Conservation (phyloP, 2,329 filamentous ascomycete species). For the Aureobasidium pullulans region DNA sequence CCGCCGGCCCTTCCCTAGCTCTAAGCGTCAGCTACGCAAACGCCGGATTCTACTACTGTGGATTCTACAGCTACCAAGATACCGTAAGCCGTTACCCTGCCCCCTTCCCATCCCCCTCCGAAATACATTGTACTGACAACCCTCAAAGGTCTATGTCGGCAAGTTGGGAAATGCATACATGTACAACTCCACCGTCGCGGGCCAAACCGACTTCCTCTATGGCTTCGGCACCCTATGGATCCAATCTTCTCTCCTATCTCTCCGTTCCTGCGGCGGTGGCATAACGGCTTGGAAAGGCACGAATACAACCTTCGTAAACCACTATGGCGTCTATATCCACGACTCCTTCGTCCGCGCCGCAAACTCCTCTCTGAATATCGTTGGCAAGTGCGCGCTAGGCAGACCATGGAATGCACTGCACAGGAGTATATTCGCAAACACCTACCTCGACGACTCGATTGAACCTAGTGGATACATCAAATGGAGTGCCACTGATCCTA, state of each 20-base stretch:
- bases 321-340: slow-evolving; percentile 60
- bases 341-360: slow-evolving; percentile 47
- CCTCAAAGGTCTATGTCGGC: slow-evolving; percentile 51
- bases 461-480: slow-evolving; percentile 47
- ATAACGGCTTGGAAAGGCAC: slow-evolving; percentile 63
- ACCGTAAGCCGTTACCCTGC: slow-evolving; percentile 34
- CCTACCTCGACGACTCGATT: slow-evolving; percentile 50
- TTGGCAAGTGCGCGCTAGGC: slow-evolving; percentile 49
- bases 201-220: slow-evolving; percentile 62
- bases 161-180: slow-evolving; percentile 62
- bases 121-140: neutral
- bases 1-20: slow-evolving; percentile 52
- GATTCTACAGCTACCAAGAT: slow-evolving; percentile 62
- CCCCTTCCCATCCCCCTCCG: too few relatives aligned
- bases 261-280: slow-evolving; percentile 57
- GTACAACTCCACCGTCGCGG: slow-evolving; percentile 52
- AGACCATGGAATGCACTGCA: slow-evolving; percentile 56
- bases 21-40: slow-evolving; percentile 57
- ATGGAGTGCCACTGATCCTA: slow-evolving; percentile 41
- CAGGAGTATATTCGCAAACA: slow-evolving; percentile 49
- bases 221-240: slow-evolving; percentile 61
- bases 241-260: slow-evolving; percentile 44
- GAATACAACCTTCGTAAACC: slow-evolving; percentile 59
- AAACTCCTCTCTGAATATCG: slow-evolving; percentile 40
- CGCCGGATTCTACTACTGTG: slow-evolving; percentile 59